phyloP scores from a whole-genome alignment of 75 land plant species.

The Pinus tabuliformis region DNA sequence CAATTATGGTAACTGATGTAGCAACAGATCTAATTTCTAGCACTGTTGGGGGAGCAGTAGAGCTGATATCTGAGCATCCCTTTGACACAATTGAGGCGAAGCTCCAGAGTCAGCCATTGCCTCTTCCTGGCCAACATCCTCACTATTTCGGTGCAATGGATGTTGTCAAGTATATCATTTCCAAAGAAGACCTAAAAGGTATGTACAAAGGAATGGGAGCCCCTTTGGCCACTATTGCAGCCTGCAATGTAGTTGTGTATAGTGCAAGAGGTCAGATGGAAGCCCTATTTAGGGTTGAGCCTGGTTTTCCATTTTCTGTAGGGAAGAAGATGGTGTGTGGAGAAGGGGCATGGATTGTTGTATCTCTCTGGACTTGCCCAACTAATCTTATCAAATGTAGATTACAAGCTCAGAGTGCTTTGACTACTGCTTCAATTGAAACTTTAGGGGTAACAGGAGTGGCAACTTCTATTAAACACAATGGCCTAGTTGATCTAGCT shows the following conservation, averaged over 20 bases:
- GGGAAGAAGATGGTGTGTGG: conserved; percentile 36
- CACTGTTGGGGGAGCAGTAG: no score
- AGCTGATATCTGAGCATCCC: no score
- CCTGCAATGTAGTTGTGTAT: no score
- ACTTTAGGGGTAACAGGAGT: not conserved
- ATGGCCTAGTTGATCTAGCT: conserved; percentile 43
- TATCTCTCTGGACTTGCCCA: conserved; percentile 42
- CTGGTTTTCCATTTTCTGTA: conserved; percentile 13
- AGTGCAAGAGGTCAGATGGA: conserved; percentile 54
- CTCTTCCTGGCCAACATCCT: no score
- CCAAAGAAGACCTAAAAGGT: conserved; percentile 33
- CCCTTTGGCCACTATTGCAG: conserved; percentile 44
- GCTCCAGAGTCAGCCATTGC: no score
- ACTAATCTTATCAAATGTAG: conserved; percentile 52
- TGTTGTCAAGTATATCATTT: conserved; percentile 24
- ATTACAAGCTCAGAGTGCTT: conserved; percentile 41
- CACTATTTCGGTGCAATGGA: no score
- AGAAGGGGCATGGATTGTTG: conserved; percentile 34
- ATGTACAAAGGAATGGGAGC: conserved; percentile 59
- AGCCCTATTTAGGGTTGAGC: conserved; percentile 12
- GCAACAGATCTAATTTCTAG: no score
- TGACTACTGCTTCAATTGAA: not conserved
- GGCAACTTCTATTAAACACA: conserved; percentile 13
- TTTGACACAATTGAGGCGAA: no score
- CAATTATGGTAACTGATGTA: no score